Conservation (phyloP, 2,329 filamentous ascomycete genomes). For the Aspergillus hiratsukae region DNA sequence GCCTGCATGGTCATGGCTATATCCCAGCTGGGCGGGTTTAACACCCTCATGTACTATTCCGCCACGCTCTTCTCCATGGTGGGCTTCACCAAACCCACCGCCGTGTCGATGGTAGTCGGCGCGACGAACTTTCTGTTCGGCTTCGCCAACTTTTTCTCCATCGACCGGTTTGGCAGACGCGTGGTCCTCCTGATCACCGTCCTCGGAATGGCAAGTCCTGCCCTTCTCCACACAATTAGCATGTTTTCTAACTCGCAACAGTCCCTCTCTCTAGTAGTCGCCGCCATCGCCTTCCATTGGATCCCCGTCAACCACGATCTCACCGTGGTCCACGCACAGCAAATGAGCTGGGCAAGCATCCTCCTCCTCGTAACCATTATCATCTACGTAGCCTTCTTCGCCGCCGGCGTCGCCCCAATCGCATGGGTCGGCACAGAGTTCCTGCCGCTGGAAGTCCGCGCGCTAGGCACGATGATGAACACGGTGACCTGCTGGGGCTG, state of each 20-base stretch:
- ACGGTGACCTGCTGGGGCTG: constrained; percentile 32
- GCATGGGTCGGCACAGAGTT: constrained; percentile 18
- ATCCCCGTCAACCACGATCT: constrained; percentile 44
- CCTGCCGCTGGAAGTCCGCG: constrained; percentile 47
- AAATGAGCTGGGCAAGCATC: constrained; percentile 31
- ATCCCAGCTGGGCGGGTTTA: constrained; percentile 33
- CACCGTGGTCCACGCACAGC: not conserved
- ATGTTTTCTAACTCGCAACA: too few species aligned
- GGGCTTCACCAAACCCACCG: constrained; percentile 47
- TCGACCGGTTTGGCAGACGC: constrained; percentile 33
- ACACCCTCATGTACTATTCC: constrained; percentile 44
- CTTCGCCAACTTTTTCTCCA: constrained; percentile 38
- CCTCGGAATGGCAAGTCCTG: constrained; percentile 34
- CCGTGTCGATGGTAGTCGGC: constrained; percentile 42
- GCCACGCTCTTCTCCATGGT: constrained; percentile 45
- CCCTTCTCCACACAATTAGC: too few species aligned
- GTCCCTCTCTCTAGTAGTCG: constrained; percentile 35
- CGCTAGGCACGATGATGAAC: constrained; percentile 46
- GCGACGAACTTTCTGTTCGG: constrained; percentile 44
- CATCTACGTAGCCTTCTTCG: constrained; percentile 21
- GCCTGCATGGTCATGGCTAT: constrained; percentile 46
- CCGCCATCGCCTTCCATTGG: constrained; percentile 44
- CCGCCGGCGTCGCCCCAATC: too few species aligned
- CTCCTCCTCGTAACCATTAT: constrained; percentile 44
- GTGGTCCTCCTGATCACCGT: not conserved